Conservation (phyloP, 331 rosid genomes). For the Malus hybrid region DNA sequence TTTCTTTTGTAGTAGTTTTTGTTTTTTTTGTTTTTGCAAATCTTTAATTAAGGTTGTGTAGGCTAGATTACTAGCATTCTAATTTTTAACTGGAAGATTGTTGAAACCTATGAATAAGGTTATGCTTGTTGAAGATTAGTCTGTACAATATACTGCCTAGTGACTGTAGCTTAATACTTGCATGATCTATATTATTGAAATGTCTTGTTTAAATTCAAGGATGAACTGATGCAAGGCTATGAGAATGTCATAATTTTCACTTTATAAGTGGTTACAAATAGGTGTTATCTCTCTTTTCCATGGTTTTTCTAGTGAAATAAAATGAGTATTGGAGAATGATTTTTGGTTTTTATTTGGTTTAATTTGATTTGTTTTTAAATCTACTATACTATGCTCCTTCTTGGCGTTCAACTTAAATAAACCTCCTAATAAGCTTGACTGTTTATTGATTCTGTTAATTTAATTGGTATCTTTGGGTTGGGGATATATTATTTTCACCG, state of each 20-base stretch:
- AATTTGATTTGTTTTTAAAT: neutral
- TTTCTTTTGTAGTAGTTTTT: too few species aligned
- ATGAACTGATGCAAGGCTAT: neutral
- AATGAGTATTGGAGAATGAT: neutral
- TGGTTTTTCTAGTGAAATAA: neutral
- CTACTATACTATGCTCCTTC: neutral
- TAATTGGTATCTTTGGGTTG: neutral
- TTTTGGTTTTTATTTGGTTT: neutral
- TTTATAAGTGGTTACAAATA: neutral
- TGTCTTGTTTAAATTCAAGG: neutral
- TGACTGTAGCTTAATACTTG: too few species aligned
- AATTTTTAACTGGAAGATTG: too few species aligned
- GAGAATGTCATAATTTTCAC: neutral
- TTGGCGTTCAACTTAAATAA: neutral
- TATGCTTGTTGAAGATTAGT: too few species aligned
- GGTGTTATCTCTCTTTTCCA: neutral
- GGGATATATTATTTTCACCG: neutral
- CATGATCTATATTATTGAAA: too few species aligned
- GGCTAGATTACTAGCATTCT: too few species aligned
- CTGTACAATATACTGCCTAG: too few species aligned
- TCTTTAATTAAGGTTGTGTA: too few species aligned
- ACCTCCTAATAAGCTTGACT: neutral
- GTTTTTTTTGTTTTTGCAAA: too few species aligned
- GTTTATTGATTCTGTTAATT: neutral
- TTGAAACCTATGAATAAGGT: too few species aligned